These are phyloP conservation scores for Podaxis carcinomalis DNA, from an alignment of 768 basidiomycete genomes.

Conservation along the genomic window DNA sequence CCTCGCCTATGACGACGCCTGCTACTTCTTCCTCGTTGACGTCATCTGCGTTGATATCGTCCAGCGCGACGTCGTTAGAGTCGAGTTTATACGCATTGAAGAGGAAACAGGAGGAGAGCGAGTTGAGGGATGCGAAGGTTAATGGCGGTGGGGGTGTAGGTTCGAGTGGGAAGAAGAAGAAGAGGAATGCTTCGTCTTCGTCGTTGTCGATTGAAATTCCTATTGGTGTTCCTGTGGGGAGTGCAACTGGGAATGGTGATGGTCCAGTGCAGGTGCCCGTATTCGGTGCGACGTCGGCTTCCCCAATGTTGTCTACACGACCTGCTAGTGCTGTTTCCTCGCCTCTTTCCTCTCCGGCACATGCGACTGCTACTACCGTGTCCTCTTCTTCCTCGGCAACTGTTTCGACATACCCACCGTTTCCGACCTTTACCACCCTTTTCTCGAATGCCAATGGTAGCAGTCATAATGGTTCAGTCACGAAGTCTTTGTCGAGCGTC, in stretches of 20 bases:
- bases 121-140: neutral
- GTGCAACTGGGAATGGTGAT: neutral
- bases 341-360: neutral
- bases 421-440: slow-evolving; percentile 22
- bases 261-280: neutral
- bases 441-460: neutral
- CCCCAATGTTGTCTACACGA: neutral
- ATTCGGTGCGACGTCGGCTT: neutral
- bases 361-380: slow-evolving; percentile 1
- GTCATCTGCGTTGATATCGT: neutral
- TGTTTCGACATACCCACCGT: slow-evolving; percentile 19
- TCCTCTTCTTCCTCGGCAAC: neutral
- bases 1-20: neutral
- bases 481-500: neutral
- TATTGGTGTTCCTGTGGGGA: neutral
- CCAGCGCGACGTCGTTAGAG: neutral
- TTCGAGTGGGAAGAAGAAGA: neutral
- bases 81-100: neutral
- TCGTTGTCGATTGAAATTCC: slow-evolving; percentile 8
- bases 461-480: neutral
- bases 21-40: neutral
- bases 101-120: slow-evolving; percentile 2
- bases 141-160: neutral
- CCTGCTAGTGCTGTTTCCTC: neutral
- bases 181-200: neutral